Evolutionary conservation across 2,329 filamentous ascomycete species (phyloP), one percentile per base, ranked within the genome.

Genomic region (Epichloe coenophiala): DNA sequence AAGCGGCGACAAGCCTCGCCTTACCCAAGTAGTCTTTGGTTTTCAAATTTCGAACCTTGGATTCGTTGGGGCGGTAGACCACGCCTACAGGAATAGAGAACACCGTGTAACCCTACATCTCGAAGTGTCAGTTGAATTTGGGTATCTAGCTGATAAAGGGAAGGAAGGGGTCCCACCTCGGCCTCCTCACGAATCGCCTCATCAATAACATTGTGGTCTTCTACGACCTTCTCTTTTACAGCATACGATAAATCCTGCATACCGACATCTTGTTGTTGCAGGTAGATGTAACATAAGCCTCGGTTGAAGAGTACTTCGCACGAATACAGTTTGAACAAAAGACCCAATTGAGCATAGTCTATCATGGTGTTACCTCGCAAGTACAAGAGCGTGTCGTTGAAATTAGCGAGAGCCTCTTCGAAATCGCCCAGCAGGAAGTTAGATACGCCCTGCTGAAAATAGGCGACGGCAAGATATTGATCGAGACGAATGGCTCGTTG

Each of bases 301-400:
- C 93, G 83, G 67, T 98, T 98, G 75, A 98, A 98, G 27, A 98
- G 75, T 2, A 96, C 91, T 63, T 98, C 93, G 70, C 93, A 98
- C 1, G 93, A 96, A 68, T 91, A 97, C 11, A 98, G 74, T 67
- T 95, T 95, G 74, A 97, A 98, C 53, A 94, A 85, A 43, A 98
- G 78, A 19, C 93, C 93, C 46, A 98, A 70, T 67, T 98, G 93
- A 54, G 95, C 88, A 67, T 98, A 98, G 68, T 98, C 90, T 68
- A 98, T 98, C 71, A 93, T 88, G 51, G 88, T 90, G 72, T 98
- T 97, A 55, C 93, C 93, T 62, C 93, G 81, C 44, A 98, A 78
- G 68, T 97, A 97, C 41, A 96, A 73, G 40, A 98, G 75, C 0
- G 93, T 96, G 64, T 98, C 93, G 72, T 98, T 98, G 77, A 98